Percentiles rank a stretch among this genome's conserved stretches.
Evolutionary conservation across 2,329 filamentous ascomycete species (phyloP).

Genomic region (Fusarium newnesense): DNA sequence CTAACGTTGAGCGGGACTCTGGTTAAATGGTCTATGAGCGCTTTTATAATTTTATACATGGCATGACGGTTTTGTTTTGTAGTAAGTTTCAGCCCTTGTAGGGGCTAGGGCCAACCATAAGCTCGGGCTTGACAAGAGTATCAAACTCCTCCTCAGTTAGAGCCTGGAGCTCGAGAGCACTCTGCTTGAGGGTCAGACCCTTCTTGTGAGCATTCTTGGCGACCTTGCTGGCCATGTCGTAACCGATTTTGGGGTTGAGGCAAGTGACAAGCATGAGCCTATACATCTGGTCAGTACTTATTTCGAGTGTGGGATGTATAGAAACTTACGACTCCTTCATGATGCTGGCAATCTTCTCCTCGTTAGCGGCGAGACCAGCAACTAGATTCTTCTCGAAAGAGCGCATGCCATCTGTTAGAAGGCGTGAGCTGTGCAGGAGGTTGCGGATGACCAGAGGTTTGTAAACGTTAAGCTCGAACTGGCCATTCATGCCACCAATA

Average conservation of each 20-base stretch:
- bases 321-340: slow-evolving; percentile 88
- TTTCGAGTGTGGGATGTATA: background rate
- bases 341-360: slow-evolving; percentile 88
- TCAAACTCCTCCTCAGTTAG: slow-evolving; percentile 91
- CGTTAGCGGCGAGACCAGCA: slow-evolving; percentile 87
- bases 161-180: slow-evolving; percentile 91
- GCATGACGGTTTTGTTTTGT: background rate
- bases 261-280: slow-evolving; percentile 98
- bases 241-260: slow-evolving; percentile 96
- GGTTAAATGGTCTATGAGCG: slow-evolving; percentile 8
- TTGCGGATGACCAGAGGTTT: slow-evolving; percentile 97
- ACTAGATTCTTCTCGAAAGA: slow-evolving; percentile 97
- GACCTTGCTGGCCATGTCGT: slow-evolving; percentile 96
- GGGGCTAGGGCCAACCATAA: slow-evolving; percentile 88
- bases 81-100: slow-evolving; percentile 57
- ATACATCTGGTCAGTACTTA: slow-evolving; percentile 19
- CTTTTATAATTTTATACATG: slow-evolving; percentile 21
- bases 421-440: slow-evolving; percentile 88
- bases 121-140: slow-evolving; percentile 86
- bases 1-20: background rate
- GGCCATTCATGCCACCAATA: slow-evolving; percentile 95
- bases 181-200: slow-evolving; percentile 91
- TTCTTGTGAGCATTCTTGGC: slow-evolving; percentile 99
- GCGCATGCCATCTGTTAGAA: slow-evolving; percentile 91
- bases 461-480: slow-evolving; percentile 99